These are phyloP conservation scores for Botrytis porri DNA, from an alignment of 2,329 filamentous ascomycete genomes.

Conservation along the genomic window DNA sequence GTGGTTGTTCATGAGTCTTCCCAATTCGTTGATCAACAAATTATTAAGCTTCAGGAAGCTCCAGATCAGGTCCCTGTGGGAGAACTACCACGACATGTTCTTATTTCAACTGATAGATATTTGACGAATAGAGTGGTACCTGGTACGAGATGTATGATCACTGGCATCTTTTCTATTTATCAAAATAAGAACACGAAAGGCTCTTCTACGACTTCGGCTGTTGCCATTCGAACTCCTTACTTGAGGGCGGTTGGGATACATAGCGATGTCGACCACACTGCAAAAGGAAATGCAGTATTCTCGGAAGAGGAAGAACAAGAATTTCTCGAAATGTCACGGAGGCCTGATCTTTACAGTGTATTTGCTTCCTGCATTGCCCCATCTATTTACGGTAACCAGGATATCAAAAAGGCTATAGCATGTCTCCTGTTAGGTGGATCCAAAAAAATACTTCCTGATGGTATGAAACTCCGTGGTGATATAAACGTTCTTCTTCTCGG, in stretches of 20 bases:
- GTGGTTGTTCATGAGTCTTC: slow-evolving; percentile 94
- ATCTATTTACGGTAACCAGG: slow-evolving; percentile 91
- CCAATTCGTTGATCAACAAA: slow-evolving; percentile 94
- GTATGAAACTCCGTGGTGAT: slow-evolving; percentile 95
- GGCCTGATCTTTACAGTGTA: slow-evolving; percentile 86
- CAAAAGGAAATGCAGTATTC: slow-evolving; percentile 80
- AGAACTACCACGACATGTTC: slow-evolving; percentile 89
- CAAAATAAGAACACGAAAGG: slow-evolving; percentile 86
- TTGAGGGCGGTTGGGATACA: slow-evolving; percentile 89
- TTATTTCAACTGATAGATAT: slow-evolving; percentile 95
- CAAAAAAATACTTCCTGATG: slow-evolving; percentile 96
- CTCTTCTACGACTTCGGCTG: slow-evolving; percentile 69
- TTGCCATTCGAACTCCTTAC: slow-evolving; percentile 94
- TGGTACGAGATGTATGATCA: slow-evolving; percentile 89
- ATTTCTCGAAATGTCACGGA: slow-evolving; percentile 83
- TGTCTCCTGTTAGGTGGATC: slow-evolving; percentile 91
- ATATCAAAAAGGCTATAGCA: slow-evolving; percentile 97
- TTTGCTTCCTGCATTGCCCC: slow-evolving; percentile 93
- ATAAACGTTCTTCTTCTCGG: slow-evolving; percentile 96
- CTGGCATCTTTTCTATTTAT: slow-evolving; percentile 98
- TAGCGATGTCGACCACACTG: slow-evolving; percentile 83
- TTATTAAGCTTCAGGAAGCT: slow-evolving; percentile 96
- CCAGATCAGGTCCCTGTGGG: slow-evolving; percentile 97
- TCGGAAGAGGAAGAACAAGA: slow-evolving; percentile 97
- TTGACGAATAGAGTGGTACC: slow-evolving; percentile 94